phyloP scores from a whole-genome alignment of 768 basidiomycete species.

The Russula compacta region DNA sequence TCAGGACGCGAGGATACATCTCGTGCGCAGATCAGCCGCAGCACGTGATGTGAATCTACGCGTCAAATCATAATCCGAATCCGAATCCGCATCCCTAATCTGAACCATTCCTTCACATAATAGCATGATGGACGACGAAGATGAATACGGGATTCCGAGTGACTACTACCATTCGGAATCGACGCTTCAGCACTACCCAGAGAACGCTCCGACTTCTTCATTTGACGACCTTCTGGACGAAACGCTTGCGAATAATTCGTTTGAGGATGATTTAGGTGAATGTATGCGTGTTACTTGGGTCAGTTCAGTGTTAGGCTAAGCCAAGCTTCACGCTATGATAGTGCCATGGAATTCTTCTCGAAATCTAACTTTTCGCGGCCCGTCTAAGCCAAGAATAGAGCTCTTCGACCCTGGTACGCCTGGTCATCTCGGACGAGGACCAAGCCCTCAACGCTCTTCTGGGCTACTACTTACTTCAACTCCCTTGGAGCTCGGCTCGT shows the following conservation, averaged over 20 bases:
- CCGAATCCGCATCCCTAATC: not conserved
- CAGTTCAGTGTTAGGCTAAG: not conserved
- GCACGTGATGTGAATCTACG: slow-evolving; percentile 19
- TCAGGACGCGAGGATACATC: not conserved
- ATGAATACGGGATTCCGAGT: slow-evolving; percentile 1
- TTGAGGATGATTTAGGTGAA: not conserved
- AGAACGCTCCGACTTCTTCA: not conserved
- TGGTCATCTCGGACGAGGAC: not conserved
- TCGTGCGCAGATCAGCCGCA: not conserved
- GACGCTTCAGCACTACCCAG: not conserved
- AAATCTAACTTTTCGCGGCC: not conserved
- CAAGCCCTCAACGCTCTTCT: not conserved
- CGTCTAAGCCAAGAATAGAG: not conserved
- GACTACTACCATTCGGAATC: not conserved
- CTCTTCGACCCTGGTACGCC: not conserved
- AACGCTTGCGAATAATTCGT: not conserved
- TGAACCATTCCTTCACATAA: not conserved
- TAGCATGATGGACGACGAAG: slow-evolving; percentile 7
- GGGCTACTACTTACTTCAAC: not conserved
- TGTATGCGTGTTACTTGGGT: slow-evolving; percentile 2
- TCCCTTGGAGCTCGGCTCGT: not conserved
- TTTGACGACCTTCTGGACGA: not conserved
- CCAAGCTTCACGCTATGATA: not conserved
- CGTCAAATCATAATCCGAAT: not conserved
- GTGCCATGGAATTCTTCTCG: not conserved